These are phyloP conservation scores for Sclerotiophoma versabilis DNA, from an alignment of 2,329 filamentous ascomycete species.

Conservation along the genomic window DNA sequence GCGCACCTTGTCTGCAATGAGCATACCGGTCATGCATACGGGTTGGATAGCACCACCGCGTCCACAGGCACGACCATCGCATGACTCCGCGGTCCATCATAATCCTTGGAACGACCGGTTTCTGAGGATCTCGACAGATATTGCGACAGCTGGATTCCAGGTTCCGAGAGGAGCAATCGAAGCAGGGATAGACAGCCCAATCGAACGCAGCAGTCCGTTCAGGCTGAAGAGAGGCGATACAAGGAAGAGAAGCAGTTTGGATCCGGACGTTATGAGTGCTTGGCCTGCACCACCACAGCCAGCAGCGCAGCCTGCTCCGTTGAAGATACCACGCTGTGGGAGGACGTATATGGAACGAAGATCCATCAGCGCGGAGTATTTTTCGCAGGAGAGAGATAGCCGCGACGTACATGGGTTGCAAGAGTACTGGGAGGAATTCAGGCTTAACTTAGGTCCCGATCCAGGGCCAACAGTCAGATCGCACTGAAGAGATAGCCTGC, in stretches of 20 bases:
- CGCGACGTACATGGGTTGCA: neutral
- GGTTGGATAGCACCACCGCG: conserved; percentile 5
- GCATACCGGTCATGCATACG: conserved; percentile 7
- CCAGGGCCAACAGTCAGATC: conserved; percentile 8
- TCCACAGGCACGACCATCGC: neutral
- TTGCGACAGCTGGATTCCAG: neutral
- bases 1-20: conserved; percentile 30
- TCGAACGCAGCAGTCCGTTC: conserved; percentile 40
- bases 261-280: conserved; percentile 22
- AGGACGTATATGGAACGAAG: conserved; percentile 12
- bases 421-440: conserved; percentile 9
- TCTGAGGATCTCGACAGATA: conserved; percentile 3
- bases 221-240: conserved; percentile 39
- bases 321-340: neutral
- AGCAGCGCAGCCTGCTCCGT: neutral
- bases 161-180: neutral
- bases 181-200: conserved; percentile 31
- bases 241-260: conserved; percentile 24
- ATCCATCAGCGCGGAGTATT: conserved; percentile 15
- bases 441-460: conserved; percentile 5
- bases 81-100: neutral
- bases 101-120: conserved; percentile 9
- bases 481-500: neutral
- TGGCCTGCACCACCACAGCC: conserved; percentile 30
- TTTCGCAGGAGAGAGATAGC: conserved; percentile 6